Evolutionary conservation across 169 alveolate species (phyloP), one percentile per base, ranked within the genome.

Genomic region (Eimeria praecox): DNA sequence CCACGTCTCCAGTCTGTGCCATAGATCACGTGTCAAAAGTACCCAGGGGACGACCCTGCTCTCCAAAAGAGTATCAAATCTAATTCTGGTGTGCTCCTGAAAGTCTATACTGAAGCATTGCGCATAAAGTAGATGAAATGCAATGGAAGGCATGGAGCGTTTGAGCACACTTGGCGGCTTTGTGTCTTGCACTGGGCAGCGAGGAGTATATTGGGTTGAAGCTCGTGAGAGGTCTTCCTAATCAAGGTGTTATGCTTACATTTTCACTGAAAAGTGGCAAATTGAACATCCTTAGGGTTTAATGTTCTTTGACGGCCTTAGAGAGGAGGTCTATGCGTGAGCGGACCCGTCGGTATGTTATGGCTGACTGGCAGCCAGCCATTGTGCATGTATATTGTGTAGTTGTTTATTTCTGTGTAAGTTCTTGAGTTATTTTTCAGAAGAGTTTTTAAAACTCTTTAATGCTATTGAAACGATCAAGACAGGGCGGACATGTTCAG

Each of bases 291-390:
- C 20, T 59, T 3, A 59, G 69, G 69, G 69, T 18, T 59, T 59
- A 59, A n/a, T 22, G 3, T 59, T 20, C 69, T 22, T 59, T 12
- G 20, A 9, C 20, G 20, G 69, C 27, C 27, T 14, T 20, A 59
- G 69, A 59, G 22, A 12, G 22, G 30, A 16, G 69, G 69, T n/a
- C 69, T 22, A n/a, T n/a, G 5, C 30, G 3, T 9, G 46, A 12
- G 14, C 49, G 46, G 80, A n/a, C 49, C 80, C 49, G 40, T 14
- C 30, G 80, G 80, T 12, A 10, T 35, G 80, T 40, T 12, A 10
- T 35, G 80, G 49, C 80, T 35, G 80, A 35, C 40, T 33, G 80
- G 80, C 80, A 35, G 80, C 80, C 40, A 69, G 80, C 80, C 49
- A n/a, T 69, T n/a, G 44, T 35, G 46, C 49, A 33, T 69, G 80